phyloP scores from a whole-genome alignment of 345 rosid genomes.

The Theobroma cacao region DNA sequence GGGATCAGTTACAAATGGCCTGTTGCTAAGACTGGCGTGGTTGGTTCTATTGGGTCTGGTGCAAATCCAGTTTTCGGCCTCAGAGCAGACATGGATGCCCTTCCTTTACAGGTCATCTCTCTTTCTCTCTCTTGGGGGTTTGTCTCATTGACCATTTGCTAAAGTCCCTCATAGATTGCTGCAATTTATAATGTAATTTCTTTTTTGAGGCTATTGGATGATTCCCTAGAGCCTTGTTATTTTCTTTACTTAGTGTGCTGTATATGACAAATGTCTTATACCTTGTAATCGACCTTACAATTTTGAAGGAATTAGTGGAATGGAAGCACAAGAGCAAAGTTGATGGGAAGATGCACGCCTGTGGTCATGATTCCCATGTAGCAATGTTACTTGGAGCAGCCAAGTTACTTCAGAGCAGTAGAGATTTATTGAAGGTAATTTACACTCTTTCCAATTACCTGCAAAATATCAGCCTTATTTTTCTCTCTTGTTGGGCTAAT shows the following conservation, averaged over 20 bases:
- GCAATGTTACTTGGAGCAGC: conserved; percentile 86
- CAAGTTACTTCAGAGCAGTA: conserved; percentile 53
- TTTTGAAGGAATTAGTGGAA: conserved; percentile 60
- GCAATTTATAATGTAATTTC: background rate
- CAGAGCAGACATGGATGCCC: conserved; percentile 80
- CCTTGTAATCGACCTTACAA: background rate
- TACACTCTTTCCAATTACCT: background rate
- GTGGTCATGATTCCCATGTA: conserved; percentile 79
- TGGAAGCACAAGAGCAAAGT: conserved; percentile 70
- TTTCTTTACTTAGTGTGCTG: background rate
- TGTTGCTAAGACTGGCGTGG: conserved; percentile 66
- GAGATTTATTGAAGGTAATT: conserved; percentile 47
- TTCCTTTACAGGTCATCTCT: conserved; percentile 55
- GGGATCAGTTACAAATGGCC: conserved; percentile 64
- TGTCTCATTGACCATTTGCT: background rate
- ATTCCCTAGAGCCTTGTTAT: background rate
- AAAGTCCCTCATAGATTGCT: background rate
- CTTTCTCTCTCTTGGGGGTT: background rate
- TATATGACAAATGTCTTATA: background rate
- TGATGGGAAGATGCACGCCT: conserved; percentile 72
- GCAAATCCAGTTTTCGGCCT: conserved; percentile 54
- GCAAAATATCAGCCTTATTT: background rate
- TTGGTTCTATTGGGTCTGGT: conserved; percentile 55
- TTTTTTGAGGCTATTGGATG: background rate
- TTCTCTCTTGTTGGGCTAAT: background rate